These are phyloP conservation scores for Orbilia oligospora DNA, from an alignment of 2,329 filamentous ascomycete species.

Conservation along the genomic window DNA sequence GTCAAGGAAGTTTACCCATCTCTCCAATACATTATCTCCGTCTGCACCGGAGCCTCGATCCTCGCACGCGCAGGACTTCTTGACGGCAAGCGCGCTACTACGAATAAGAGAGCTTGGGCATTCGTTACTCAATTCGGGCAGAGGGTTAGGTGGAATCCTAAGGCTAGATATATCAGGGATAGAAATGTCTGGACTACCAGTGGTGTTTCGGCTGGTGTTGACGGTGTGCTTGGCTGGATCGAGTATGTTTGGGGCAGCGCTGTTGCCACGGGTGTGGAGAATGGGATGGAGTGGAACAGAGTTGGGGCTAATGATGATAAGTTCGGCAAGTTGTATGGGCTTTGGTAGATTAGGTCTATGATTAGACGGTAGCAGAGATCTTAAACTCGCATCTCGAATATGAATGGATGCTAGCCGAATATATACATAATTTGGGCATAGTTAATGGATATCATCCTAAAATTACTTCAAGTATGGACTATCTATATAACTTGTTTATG, in stretches of 20 bases:
- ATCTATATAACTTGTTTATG: too few species aligned
- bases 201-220: conserved; percentile 70
- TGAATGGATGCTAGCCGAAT: too few species aligned
- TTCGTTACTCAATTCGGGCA: conserved; percentile 66
- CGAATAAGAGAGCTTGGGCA: conserved; percentile 67
- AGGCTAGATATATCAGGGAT: conserved; percentile 69
- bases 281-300: conserved; percentile 64
- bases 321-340: conserved; percentile 46
- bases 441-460: too few species aligned
- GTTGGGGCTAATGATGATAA: conserved; percentile 55
- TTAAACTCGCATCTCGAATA: too few species aligned
- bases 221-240: conserved; percentile 68
- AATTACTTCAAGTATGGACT: too few species aligned
- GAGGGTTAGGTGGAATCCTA: conserved; percentile 68
- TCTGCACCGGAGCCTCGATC: conserved; percentile 67
- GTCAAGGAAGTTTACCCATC: conserved; percentile 57
- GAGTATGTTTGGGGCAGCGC: conserved; percentile 66
- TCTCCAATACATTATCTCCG: conserved; percentile 64
- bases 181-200: conserved; percentile 70
- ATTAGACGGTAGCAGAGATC: too few species aligned
- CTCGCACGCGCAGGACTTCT: conserved; percentile 67
- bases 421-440: too few species aligned
- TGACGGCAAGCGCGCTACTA: conserved; percentile 68
- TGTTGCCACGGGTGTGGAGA: conserved; percentile 62
- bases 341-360: conserved; percentile 41